phyloP scores from a whole-genome alignment of 164 flowering plant genomes.

The Kalanchoe fedtschenkoi region DNA sequence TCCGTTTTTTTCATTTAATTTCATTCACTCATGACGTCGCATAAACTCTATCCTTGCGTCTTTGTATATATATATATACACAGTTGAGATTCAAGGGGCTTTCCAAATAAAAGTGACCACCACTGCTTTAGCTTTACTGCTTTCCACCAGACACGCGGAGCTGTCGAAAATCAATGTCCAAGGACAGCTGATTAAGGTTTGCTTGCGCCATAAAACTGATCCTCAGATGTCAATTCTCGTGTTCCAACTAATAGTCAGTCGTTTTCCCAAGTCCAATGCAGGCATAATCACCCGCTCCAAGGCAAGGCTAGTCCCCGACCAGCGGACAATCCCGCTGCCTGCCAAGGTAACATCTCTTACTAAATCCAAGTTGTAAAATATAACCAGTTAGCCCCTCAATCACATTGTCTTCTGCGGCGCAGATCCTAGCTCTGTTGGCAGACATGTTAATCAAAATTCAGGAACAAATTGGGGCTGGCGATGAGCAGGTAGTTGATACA shows the following conservation, averaged over 20 bases:
- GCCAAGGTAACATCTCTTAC: constrained; percentile 43
- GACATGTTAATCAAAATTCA: constrained; percentile 76
- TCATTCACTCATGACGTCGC: no score
- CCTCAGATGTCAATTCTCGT: neutral
- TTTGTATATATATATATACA: constrained; percentile 9
- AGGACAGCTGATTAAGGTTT: constrained; percentile 72
- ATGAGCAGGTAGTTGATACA: constrained; percentile 42
- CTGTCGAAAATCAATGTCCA: constrained; percentile 55
- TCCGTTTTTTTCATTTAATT: neutral
- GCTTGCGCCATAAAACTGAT: neutral
- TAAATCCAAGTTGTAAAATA: no score
- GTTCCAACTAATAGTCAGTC: constrained; percentile 10
- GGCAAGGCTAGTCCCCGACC: constrained; percentile 72
- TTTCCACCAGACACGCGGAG: constrained; percentile 57
- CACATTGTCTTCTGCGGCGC: constrained; percentile 8
- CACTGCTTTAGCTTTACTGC: constrained; percentile 76
- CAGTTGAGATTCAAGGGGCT: constrained; percentile 87
- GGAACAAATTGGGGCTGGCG: constrained; percentile 57
- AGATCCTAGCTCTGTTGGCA: constrained; percentile 76
- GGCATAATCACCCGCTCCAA: constrained; percentile 88
- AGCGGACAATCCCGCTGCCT: constrained; percentile 87
- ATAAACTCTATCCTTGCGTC: no score
- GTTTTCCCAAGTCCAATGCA: constrained; percentile 39
- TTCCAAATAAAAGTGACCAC: constrained; percentile 91
- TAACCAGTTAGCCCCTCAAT: neutral